These are phyloP conservation scores for Cryptococcus depauperatus DNA, from an alignment of 1,284 basidiomycete genomes.

Conservation along the genomic window DNA sequence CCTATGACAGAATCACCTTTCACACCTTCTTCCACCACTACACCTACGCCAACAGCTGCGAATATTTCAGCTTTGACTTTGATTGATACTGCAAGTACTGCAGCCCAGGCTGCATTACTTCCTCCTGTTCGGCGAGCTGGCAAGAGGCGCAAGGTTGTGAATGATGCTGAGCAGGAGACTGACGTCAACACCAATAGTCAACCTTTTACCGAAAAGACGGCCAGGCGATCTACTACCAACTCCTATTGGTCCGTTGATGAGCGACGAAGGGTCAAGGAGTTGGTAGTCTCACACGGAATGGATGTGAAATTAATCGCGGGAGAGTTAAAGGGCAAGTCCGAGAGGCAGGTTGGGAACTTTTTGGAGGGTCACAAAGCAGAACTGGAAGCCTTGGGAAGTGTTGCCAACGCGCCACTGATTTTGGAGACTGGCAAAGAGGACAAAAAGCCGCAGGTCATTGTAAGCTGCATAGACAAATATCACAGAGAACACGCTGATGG, in stretches of 20 bases:
- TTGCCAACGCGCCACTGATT: neutral
- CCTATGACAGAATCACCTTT: neutral
- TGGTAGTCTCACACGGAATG: conserved; percentile 61
- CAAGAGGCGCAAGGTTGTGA: conserved; percentile 22
- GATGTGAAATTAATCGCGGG: conserved; percentile 68
- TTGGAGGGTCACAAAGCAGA: conserved; percentile 51
- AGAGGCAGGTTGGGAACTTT: conserved; percentile 65
- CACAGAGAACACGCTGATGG: no score
- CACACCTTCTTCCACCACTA: conserved; percentile 9
- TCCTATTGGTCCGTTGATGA: conserved; percentile 53
- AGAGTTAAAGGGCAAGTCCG: conserved; percentile 68
- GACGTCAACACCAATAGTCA: neutral
- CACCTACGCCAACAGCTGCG: neutral
- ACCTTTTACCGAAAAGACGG: conserved; percentile 14
- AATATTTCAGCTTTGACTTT: neutral
- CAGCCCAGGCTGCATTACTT: neutral
- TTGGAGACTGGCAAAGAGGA: conserved; percentile 10
- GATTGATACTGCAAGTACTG: neutral
- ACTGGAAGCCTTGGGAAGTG: conserved; percentile 27
- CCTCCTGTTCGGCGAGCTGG: conserved; percentile 6
- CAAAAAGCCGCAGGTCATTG: neutral
- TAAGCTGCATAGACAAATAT: no score
- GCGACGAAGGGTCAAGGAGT: conserved; percentile 53
- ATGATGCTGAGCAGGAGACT: conserved; percentile 1
- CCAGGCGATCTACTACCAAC: conserved; percentile 23